Base-by-base conservation (phyloP, 2,329 filamentous ascomycete genomes). In the Cordyceps fumosorosea region DNA sequence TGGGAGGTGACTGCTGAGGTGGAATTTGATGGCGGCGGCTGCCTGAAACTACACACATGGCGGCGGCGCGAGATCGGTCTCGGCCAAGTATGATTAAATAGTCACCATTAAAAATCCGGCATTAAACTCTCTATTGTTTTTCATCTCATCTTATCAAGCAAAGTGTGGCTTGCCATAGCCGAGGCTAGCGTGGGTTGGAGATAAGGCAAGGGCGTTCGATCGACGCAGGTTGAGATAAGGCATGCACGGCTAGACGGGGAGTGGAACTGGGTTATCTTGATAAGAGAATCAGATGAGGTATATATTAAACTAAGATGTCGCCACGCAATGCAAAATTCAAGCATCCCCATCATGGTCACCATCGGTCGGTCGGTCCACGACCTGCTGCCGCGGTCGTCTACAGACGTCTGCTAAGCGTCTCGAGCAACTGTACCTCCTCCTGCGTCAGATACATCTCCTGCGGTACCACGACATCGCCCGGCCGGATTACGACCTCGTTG, bases 371-470 rank as follows among this genome's bases (percentile, higher is more conserved):
- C 32, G 26, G 18, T 11, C 5, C 8, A 24, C 29, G 5, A 26
- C 24, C 8, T 5, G 26, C n/a, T 11, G 10, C 12, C 11, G 29
- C 29, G 48, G 24, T 26, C 22, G 22, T 34, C 64, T 56, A 76
- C 45, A 76, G 63, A 24, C 74, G 67, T 44, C 71, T 71, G 53
- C 72, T 70, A 63, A 77, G 67, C 22, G 69, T 70, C 65, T 77
- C 74, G 37, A 77, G 61, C 12, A 74, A 58, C 56, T 73, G 68
- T 22, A 69, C 60, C 66, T 77, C 75, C 22, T 77, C 75, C 18
- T 73, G 74, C 60, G 70, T 74, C 22, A 77, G 68, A 48, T 68
- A 74, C 64, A 77, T 66, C 60, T 74, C 67, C 7, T 71, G 66
- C 1, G 75, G 75, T 10, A 77, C 62, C 10, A 74, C 63, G 1